These are phyloP conservation scores for Silene conica DNA, from an alignment of 148 eudicot species.

Conservation along the genomic window DNA sequence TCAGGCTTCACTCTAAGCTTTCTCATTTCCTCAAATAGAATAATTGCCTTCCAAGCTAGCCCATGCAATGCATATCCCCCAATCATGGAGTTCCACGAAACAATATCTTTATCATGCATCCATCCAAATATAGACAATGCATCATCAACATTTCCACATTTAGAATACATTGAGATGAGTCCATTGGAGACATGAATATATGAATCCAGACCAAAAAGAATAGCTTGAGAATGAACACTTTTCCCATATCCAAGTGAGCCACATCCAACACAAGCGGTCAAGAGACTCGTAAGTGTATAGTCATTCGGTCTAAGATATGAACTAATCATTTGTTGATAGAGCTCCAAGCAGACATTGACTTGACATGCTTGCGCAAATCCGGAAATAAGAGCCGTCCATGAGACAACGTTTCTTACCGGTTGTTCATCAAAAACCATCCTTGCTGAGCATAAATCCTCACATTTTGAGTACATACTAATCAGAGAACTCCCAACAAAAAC, in stretches of 20 bases:
- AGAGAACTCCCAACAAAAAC: constrained; percentile 39
- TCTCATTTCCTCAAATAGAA: constrained; percentile 34
- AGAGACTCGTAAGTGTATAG: constrained; percentile 32
- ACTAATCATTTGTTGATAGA: constrained; percentile 36
- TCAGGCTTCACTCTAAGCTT: constrained; percentile 32
- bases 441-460: constrained; percentile 27
- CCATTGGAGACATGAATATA: constrained; percentile 38
- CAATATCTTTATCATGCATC: constrained; percentile 33
- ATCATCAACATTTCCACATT: constrained; percentile 38
- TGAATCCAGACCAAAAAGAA: constrained; percentile 32
- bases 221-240: constrained; percentile 35
- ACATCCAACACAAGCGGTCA: constrained; percentile 35
- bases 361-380: constrained; percentile 33
- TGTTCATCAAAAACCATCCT: constrained; percentile 35
- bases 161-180: constrained; percentile 47
- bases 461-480: constrained; percentile 35
- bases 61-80: constrained; percentile 41
- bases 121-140: constrained; percentile 31
- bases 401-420: constrained; percentile 44
- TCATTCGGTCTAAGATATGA: constrained; percentile 35
- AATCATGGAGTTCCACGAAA: constrained; percentile 51
- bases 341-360: constrained; percentile 32
- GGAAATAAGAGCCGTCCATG: constrained; percentile 43
- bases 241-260: constrained; percentile 39
- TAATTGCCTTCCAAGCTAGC: constrained; percentile 32